Base-by-base conservation (phyloP, 495 filamentous ascomycete species). In the Penicillium waksmanii region DNA sequence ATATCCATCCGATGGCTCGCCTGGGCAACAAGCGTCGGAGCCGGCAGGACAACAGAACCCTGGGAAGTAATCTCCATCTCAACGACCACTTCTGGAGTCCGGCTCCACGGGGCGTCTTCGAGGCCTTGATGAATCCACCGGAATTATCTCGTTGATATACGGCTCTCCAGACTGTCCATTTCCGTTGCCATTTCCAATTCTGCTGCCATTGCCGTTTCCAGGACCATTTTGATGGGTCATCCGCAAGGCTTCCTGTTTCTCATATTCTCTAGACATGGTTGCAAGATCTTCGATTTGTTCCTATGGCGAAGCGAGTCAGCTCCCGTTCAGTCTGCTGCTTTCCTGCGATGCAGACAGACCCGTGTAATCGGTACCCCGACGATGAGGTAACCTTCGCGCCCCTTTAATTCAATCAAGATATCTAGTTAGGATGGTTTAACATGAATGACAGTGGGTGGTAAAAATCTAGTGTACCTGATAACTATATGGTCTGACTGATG, bases 261-360 rank as follows among this genome's bases (percentile, higher is more conserved):
- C 81, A 61, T 84, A 84, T 59, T 83, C 78, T 46, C 75, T 63
- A 12, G 80, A 83, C 71, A 84, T 76, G 21, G 68, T 66, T 36
- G 77, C 75, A 13, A 84, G 71, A 57, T 84, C 81, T 53, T 84
- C 78, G 58, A 84, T 84, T 76, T 84, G 81, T 61, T 76, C 75
- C 81, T 84, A 40, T 23, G 40, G 21, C 31, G 5, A 12, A 19
- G 18, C 47, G 31, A 25, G 33, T 65, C 49, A 63, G 61, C 13
- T 31, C 21, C 21, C 38, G 6, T 25, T 35, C 27, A 43, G 44
- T 33, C 36, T 47, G 43, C 38, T 42, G 25, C 33, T 40, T 36
- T 55, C 35, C 51, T 56, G 31, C 17, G 31, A 49, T 33, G 31
- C 52, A 56, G 58, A 74, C 75, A 70, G 54, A 84, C 81, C 69